Base-by-base conservation (phyloP, 2,329 filamentous ascomycete species). In the Claviceps humidiphila region DNA sequence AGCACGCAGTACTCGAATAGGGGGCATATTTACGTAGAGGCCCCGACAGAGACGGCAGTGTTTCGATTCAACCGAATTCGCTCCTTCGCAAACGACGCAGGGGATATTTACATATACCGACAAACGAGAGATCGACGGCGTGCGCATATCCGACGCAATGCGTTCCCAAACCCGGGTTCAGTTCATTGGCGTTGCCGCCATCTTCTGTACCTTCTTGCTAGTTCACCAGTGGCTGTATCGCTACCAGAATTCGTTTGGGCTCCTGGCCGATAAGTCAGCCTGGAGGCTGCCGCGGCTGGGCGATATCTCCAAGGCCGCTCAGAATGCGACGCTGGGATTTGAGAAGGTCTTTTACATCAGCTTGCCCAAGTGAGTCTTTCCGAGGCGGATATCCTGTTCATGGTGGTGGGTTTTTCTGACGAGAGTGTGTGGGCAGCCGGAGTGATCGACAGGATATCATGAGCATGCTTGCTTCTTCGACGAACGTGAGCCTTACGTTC, bases 331-430 rank as follows among this genome's bases (percentile, higher is more conserved):
- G 16, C 38, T 51, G 20, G 50, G 50, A 2, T 51, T 51, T 17
- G 50, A 51, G 16, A 51, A 47, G 26, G n/a, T 51, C 6, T 51
- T 47, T 37, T 51, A 47, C 7, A 51, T 51, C 4, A 51, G 44
- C 38, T 38, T 51, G 50, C 22, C 43, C 2, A 14, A 26, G 42
- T 44, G 22, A 26, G 42, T 17, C 38, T 7, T 34, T 11, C 4
- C 30, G 30, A 34, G 30, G 30, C 9, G 30, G 30, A 34, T 9
- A 34, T 34, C 9, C 8, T 34, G 3, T 34, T 11, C 30, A 34
- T 34, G 9, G 30, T 34, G 30, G 30, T 34, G 30, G 30, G 1
- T 11, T 34, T 11, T 11, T 34, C 30, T 34, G 30, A 34, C 30
- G 9, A 34, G 38, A 16, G 4, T 40, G 38, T 7, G 16, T 40